Conservation (phyloP, 129 eudicot species). For the Pittosporum tobira region DNA sequence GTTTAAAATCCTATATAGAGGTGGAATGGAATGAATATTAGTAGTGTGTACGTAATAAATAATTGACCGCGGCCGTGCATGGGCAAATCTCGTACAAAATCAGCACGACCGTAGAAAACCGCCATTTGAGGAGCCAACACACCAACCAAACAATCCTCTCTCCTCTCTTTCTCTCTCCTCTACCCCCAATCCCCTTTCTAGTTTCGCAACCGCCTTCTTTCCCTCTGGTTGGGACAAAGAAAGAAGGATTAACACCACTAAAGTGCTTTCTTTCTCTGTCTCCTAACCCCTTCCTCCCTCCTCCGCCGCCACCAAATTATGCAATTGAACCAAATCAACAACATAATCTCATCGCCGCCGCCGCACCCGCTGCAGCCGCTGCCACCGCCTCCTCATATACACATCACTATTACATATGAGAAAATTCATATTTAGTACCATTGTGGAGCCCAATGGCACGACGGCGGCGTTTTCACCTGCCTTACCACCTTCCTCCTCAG, state of each 20-base stretch:
- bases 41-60: too few relatives aligned
- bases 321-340: conserved; percentile 6
- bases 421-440: too few relatives aligned
- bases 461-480: background rate
- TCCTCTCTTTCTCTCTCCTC: conserved; percentile 6
- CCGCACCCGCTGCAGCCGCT: too few relatives aligned
- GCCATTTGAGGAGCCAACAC: too few relatives aligned
- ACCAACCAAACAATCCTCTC: too few relatives aligned
- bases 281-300: too few relatives aligned
- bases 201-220: conserved; percentile 9
- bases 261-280: conserved; percentile 9
- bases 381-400: conserved; percentile 1
- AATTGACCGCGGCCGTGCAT: too few relatives aligned
- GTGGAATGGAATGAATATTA: too few relatives aligned
- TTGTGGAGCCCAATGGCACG: conserved; percentile 9
- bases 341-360: background rate
- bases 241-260: background rate
- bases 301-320: conserved; percentile 9
- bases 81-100: too few relatives aligned
- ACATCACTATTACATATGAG: conserved; percentile 34
- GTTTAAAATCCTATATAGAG: too few relatives aligned
- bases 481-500: background rate
- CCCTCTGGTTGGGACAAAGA: conserved; percentile 27
- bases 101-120: too few relatives aligned
- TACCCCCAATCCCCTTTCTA: conserved; percentile 1